Percentiles rank a stretch among this genome's conserved stretches.
phyloP scores from a whole-genome alignment of 2,329 filamentous ascomycete genomes.

The Gnomoniopsis smithogilvyi region DNA sequence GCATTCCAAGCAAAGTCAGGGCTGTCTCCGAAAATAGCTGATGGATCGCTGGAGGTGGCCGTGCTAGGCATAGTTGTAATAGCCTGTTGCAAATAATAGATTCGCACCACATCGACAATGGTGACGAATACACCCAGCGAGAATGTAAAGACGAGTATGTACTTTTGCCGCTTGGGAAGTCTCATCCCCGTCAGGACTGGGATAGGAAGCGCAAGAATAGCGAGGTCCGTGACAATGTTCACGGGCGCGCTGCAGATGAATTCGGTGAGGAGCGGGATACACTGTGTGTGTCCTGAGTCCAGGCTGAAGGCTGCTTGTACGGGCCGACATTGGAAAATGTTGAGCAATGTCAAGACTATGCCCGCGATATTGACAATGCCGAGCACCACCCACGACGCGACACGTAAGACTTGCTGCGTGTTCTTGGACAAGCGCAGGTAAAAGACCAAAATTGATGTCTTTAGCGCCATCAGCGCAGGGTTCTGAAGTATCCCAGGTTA shows the following conservation, averaged over 20 bases:
- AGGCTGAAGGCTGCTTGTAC: conserved; percentile 64
- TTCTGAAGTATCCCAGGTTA: conserved; percentile 52
- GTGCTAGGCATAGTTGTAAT: conserved; percentile 40
- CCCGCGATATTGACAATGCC: conserved; percentile 77
- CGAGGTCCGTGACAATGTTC: conserved; percentile 88
- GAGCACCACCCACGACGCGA: conserved; percentile 78
- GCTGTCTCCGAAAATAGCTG: conserved; percentile 48
- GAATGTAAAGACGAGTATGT: conserved; percentile 83
- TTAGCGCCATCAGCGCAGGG: conserved; percentile 84
- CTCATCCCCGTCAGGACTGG: conserved; percentile 85
- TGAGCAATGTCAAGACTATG: conserved; percentile 76
- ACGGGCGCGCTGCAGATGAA: conserved; percentile 77
- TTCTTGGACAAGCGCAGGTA: conserved; percentile 81
- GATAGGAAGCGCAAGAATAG: conserved; percentile 82
- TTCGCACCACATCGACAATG: conserved; percentile 82
- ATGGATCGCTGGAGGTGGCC: conserved; percentile 30
- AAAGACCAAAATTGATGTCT: conserved; percentile 89
- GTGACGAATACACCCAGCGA: conserved; percentile 83
- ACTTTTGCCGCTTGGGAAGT: conserved; percentile 80
- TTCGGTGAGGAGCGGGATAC: conserved; percentile 58
- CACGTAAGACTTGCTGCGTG: conserved; percentile 70
- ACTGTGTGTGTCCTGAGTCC: conserved; percentile 31
- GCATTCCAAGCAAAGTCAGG: conserved; percentile 68
- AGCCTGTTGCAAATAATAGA: conserved; percentile 84
- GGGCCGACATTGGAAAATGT: conserved; percentile 82